These are phyloP conservation scores for Fusarium acutatum DNA, from an alignment of 2,329 filamentous ascomycete genomes.

Conservation along the genomic window DNA sequence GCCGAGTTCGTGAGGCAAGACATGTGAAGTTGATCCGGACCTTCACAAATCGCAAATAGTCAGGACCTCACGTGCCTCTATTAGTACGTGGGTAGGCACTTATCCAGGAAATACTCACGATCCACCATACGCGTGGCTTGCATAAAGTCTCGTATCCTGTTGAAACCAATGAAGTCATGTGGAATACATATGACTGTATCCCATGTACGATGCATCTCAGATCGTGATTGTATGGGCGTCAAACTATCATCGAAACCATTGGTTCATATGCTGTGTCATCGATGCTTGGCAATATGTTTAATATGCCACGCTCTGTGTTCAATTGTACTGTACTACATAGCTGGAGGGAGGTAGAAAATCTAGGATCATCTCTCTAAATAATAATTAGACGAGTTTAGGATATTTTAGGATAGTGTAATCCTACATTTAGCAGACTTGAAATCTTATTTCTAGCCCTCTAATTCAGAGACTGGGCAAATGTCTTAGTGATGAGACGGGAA, in stretches of 20 bases:
- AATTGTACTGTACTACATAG: neutral
- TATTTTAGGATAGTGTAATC: neutral
- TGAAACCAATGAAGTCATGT: neutral
- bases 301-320: neutral
- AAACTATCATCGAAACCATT: neutral
- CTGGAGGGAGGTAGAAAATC: neutral
- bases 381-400: neutral
- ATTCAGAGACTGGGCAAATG: no score
- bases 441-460: neutral
- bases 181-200: neutral
- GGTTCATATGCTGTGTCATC: neutral
- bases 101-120: neutral
- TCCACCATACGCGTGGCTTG: conserved; percentile 35
- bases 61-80: neutral
- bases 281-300: neutral
- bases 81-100: neutral
- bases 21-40: neutral
- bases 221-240: neutral
- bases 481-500: neutral
- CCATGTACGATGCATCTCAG: neutral
- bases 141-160: neutral
- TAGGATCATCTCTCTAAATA: neutral
- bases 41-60: neutral
- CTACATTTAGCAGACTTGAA: neutral
- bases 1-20: neutral